Evolutionary conservation across 2,329 filamentous ascomycete species (phyloP).

Genomic region (Curvularia spicifera): DNA sequence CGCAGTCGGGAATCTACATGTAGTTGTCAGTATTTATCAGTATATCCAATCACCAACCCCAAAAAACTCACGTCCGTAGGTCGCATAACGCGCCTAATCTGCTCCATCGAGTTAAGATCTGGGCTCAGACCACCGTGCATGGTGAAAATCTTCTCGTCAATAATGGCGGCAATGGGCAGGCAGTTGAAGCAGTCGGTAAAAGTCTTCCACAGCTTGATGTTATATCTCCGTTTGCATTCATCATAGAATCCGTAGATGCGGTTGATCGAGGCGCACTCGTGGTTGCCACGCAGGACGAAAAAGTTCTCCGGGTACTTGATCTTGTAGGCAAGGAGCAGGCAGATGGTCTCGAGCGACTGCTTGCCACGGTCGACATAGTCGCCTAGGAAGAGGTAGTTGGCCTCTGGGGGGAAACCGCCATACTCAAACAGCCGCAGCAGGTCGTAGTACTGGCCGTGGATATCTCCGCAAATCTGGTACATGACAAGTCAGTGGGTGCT

Average conservation of each 20-base stretch:
- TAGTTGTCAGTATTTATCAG: constrained; percentile 46
- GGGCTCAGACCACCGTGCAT: constrained; percentile 99
- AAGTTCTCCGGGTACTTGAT: constrained; percentile 99
- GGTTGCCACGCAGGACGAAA: constrained; percentile 97
- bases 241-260: constrained; percentile 99
- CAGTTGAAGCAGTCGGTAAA: constrained; percentile 99
- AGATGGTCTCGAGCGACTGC: constrained; percentile 98
- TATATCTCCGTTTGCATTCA: constrained; percentile 98
- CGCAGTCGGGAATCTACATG: constrained; percentile 93
- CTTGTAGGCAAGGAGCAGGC: constrained; percentile 95
- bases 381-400: constrained; percentile 99
- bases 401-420: constrained; percentile 95
- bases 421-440: constrained; percentile 97
- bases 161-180: constrained; percentile 96
- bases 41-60: too few species aligned
- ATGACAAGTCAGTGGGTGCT: constrained; percentile 22
- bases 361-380: constrained; percentile 99
- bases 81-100: constrained; percentile 98
- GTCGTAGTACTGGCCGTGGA: constrained; percentile 99
- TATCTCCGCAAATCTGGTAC: constrained; percentile 93
- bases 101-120: constrained; percentile 99
- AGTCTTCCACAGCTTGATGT: constrained; percentile 99
- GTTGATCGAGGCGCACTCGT: constrained; percentile 98
- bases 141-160: constrained; percentile 99
- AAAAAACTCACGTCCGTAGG: constrained; percentile 86